These are phyloP conservation scores for Termitomyces sp. DNA, from an alignment of 768 basidiomycete species.

Conservation along the genomic window DNA sequence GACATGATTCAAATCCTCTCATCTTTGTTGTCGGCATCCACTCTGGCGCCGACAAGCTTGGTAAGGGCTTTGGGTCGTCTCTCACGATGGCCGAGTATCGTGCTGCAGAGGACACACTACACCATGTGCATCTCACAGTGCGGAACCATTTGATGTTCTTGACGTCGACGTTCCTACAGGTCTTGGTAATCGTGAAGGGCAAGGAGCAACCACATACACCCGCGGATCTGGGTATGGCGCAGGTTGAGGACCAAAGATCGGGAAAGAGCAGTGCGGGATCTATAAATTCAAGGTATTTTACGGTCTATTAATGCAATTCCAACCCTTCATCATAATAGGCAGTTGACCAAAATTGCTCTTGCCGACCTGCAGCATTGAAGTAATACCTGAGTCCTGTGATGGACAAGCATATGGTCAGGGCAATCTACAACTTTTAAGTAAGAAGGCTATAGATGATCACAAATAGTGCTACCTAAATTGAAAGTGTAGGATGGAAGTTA, in stretches of 20 bases:
- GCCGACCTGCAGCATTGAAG: too few species aligned
- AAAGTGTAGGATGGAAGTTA: too few species aligned
- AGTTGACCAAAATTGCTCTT: background rate
- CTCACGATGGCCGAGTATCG: constrained; percentile 94
- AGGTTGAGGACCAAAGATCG: constrained; percentile 65
- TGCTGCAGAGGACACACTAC: constrained; percentile 82
- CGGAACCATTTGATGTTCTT: constrained; percentile 45
- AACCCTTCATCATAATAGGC: background rate
- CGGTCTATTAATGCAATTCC: background rate
- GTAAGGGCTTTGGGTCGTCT: constrained; percentile 92
- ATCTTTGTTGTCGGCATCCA: constrained; percentile 95
- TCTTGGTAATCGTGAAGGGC: constrained; percentile 34
- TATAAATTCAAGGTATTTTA: background rate
- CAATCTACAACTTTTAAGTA: too few species aligned
- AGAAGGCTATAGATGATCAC: too few species aligned
- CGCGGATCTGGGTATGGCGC: constrained; percentile 50
- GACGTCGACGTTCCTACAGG: constrained; percentile 59
- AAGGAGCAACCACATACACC: constrained; percentile 45
- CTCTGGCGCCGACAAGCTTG: constrained; percentile 76
- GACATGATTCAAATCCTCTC: constrained; percentile 84
- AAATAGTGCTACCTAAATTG: too few species aligned
- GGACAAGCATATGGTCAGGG: too few species aligned
- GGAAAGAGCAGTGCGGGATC: constrained; percentile 36
- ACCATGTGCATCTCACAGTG: constrained; percentile 27
- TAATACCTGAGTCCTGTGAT: too few species aligned